Evolutionary conservation across 768 basidiomycete species (phyloP).

Genomic region (Amanita polypyramis): DNA sequence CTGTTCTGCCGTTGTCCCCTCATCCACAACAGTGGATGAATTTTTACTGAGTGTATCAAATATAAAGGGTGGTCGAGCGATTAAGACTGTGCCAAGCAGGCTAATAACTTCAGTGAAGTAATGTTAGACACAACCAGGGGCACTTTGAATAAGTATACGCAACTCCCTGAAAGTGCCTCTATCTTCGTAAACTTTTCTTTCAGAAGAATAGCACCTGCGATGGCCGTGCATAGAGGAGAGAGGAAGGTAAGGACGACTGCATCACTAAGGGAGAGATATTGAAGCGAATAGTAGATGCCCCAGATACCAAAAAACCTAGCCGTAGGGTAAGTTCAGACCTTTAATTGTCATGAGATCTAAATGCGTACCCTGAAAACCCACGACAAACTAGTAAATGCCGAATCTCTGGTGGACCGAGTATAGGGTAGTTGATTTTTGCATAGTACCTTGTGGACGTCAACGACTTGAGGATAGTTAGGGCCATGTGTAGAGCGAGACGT

Average conservation of each 20-base stretch:
- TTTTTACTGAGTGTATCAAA: conserved; percentile 35
- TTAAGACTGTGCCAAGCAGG: conserved; percentile 67
- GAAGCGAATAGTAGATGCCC: conserved; percentile 56
- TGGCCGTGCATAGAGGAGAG: conserved; percentile 50
- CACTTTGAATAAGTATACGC: too few species aligned
- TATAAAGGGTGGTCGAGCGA: conserved; percentile 67
- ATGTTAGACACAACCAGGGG: too few species aligned
- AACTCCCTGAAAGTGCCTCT: conserved; percentile 43
- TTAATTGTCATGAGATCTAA: background rate
- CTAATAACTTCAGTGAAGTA: conserved; percentile 35
- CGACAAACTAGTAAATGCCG: conserved; percentile 44
- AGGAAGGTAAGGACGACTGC: conserved; percentile 71
- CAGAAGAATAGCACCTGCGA: conserved; percentile 32
- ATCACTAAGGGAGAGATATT: conserved; percentile 71
- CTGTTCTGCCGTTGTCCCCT: conserved; percentile 12
- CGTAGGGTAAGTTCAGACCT: background rate
- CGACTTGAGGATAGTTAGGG: too few species aligned
- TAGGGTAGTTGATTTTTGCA: conserved; percentile 38
- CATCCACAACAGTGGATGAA: background rate
- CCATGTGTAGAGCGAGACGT: background rate
- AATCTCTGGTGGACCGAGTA: conserved; percentile 61
- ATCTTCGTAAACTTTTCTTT: conserved; percentile 46
- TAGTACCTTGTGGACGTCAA: conserved; percentile 20
- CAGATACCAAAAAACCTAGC: conserved; percentile 62
- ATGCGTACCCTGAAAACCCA: conserved; percentile 49